Percentiles rank a stretch among this genome's conserved stretches.
These are phyloP conservation scores for Trichoderma sp. DNA, from an alignment of 2,329 filamentous ascomycete species.

Conservation along the genomic window DNA sequence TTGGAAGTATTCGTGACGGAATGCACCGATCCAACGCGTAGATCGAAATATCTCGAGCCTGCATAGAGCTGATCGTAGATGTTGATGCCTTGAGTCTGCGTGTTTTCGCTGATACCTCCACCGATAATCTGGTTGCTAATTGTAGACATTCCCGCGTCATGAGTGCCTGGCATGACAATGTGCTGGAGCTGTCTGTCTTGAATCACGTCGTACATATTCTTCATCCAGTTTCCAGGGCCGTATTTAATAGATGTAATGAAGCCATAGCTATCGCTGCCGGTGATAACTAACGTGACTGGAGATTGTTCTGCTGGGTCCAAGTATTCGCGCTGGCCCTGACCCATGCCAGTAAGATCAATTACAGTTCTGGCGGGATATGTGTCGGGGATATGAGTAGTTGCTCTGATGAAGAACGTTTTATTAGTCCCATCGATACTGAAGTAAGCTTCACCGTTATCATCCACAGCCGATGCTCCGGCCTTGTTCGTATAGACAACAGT, in stretches of 20 bases:
- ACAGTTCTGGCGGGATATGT: conserved; percentile 36
- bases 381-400: conserved; percentile 39
- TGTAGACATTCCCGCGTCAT: conserved; percentile 54
- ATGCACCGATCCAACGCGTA: conserved; percentile 46
- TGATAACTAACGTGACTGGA: conserved; percentile 42
- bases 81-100: conserved; percentile 50
- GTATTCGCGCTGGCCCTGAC: conserved; percentile 42
- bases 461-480: conserved; percentile 29
- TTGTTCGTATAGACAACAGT: conserved; percentile 35
- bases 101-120: conserved; percentile 47
- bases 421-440: conserved; percentile 39
- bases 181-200: conserved; percentile 48
- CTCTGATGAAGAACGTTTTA: conserved; percentile 39
- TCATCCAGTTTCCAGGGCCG: conserved; percentile 42
- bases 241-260: conserved; percentile 40
- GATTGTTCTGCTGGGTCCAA: conserved; percentile 38
- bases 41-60: conserved; percentile 53
- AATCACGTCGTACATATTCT: conserved; percentile 39
- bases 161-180: conserved; percentile 53
- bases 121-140: conserved; percentile 43
- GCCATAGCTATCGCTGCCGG: conserved; percentile 41
- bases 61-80: conserved; percentile 51
- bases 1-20: conserved; percentile 25
- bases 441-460: conserved; percentile 41
- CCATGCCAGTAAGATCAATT: conserved; percentile 40